Base-by-base conservation (phyloP, 2,329 filamentous ascomycete genomes). In the Ploettnerulaceae sp. region DNA sequence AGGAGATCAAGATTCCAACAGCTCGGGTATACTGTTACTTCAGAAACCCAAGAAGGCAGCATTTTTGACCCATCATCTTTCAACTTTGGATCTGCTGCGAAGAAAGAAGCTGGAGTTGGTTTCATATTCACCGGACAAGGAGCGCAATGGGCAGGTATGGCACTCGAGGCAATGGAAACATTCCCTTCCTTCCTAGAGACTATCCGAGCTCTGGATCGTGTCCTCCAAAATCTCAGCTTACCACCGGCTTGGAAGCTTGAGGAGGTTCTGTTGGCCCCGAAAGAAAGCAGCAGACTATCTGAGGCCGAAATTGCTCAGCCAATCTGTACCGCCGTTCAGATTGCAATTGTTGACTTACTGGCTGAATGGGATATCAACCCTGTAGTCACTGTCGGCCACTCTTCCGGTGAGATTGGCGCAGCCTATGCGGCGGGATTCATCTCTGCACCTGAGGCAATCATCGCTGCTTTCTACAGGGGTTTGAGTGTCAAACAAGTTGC, bases 351-450 rank as follows among this genome's bases (percentile, higher is more conserved):
- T 4, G 54, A 63, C 20, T 32, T 62, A 5, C 53, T 65, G 1
- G 12, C n/a, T 2, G 47, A 48, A 6, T 58, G 53, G 49, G 48
- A 51, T 4, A 26, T 64, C 20, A 20, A 22, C 4, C 56, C 61
- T 7, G 31, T 37, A 7, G 57, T 49, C 5, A 62, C 64, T 5
- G 42, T 58, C 1, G 60, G 62, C 7, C 63, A 66, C 43, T 64
- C 58, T 31, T 29, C 24, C 8, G 62, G 64, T 5, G 63, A 66
- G 32, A 63, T 66, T 40, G 63, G 59, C 3, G 73, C 72, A 3
- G 71, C 33, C 45, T 68, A 66, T 35, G 56, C 61, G 2, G 54
- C 53, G 3, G 59, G 62, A n/a, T n/a, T n/a, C n/a, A n/a, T n/a
- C n/a, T n/a, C n/a, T n/a, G n/a, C n/a, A n/a, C n/a, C n/a, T n/a